phyloP scores from a whole-genome alignment of 2,329 filamentous ascomycete genomes.

The Fusarium solani-melongenae region DNA sequence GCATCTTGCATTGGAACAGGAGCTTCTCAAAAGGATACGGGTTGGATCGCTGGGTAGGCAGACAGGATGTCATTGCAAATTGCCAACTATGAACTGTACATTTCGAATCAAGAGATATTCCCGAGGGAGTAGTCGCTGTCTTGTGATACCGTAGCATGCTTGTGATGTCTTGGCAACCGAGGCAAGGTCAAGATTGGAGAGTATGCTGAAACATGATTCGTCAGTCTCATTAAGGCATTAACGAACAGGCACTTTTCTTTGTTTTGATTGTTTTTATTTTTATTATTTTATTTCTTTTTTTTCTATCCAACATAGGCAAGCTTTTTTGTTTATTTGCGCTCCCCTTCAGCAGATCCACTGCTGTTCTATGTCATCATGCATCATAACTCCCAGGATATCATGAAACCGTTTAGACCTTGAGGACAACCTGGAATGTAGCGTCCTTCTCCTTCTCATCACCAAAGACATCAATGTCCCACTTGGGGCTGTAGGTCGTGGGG shows the following conservation, averaged over 20 bases:
- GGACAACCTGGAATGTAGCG: conserved; percentile 60
- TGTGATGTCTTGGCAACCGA: conserved; percentile 1
- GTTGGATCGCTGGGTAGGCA: not conserved
- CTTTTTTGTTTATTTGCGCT: not conserved
- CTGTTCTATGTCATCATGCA: conserved; percentile 29
- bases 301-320: conserved; percentile 2
- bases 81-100: conserved; percentile 6
- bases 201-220: conserved; percentile 3
- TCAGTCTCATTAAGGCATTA: not conserved
- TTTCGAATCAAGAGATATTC: not conserved
- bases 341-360: conserved; percentile 1
- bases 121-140: not conserved
- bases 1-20: conserved; percentile 9
- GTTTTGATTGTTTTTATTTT: conserved; percentile 17
- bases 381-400: conserved; percentile 30
- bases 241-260: not conserved
- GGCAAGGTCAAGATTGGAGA: not conserved
- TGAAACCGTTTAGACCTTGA: conserved; percentile 41
- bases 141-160: not conserved
- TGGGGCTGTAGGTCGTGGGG: conserved; percentile 58
- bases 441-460: conserved; percentile 63
- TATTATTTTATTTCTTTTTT: conserved; percentile 1
- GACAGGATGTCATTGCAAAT: conserved; percentile 19
- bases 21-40: not conserved
- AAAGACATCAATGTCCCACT: conserved; percentile 69